Evolutionary conservation across 2,329 filamentous ascomycete genomes (phyloP).

Genomic region (Triangularia setosa): DNA sequence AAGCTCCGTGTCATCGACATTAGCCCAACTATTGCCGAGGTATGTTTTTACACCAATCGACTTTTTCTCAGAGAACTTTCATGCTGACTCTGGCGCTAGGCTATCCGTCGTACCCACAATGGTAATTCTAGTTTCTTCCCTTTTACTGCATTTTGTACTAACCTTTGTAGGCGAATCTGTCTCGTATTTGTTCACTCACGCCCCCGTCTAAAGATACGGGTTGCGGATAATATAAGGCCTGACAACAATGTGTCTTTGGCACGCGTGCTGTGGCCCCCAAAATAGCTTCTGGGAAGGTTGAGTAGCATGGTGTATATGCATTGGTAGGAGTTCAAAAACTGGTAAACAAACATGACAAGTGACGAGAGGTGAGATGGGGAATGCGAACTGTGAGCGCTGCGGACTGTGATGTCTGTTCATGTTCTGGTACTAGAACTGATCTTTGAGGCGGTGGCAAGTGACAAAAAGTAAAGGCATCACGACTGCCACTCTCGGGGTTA

Average conservation of each 20-base stretch:
- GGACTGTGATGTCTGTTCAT: not conserved
- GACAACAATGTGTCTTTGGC: not conserved
- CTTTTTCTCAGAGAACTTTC: not conserved
- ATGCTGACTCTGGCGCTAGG: constrained; percentile 35
- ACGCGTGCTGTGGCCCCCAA: not conserved
- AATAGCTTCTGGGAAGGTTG: not conserved
- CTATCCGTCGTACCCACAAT: constrained; percentile 58
- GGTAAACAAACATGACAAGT: not conserved
- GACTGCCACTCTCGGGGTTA: not conserved
- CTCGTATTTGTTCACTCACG: constrained; percentile 65
- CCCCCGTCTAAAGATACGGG: constrained; percentile 44
- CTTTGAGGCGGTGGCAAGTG: not conserved
- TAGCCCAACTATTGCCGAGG: constrained; percentile 71
- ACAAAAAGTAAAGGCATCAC: not conserved
- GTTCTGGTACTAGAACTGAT: not conserved
- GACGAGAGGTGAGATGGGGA: not conserved
- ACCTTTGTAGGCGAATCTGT: constrained; percentile 57
- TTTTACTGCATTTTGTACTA: not conserved
- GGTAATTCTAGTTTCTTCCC: constrained; percentile 12
- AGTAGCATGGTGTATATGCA: not conserved
- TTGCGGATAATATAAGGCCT: not conserved
- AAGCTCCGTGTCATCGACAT: constrained; percentile 90
- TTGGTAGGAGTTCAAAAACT: constrained; percentile 6
- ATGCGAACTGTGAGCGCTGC: not conserved
- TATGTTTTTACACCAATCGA: constrained; percentile 23